These are phyloP conservation scores for Lodderomyces jiufengensis DNA, from an alignment of 1,139 yeast genomes.

Conservation along the genomic window DNA sequence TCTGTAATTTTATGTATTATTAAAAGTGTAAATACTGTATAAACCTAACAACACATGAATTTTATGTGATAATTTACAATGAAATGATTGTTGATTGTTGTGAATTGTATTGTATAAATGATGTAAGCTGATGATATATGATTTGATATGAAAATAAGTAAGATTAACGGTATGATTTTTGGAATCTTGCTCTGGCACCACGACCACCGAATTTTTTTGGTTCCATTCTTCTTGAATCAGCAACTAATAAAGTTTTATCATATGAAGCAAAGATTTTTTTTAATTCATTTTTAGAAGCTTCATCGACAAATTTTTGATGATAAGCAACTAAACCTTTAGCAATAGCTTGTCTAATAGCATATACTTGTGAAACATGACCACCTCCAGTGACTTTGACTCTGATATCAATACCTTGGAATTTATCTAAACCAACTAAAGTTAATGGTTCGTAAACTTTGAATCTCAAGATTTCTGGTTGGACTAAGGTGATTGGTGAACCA, in stretches of 20 bases:
- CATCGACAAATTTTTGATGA: conserved; percentile 99
- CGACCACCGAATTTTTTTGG: conserved; percentile 99
- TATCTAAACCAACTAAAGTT: conserved; percentile 97
- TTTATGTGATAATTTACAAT: conserved; percentile 8
- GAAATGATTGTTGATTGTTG: conserved; percentile 6
- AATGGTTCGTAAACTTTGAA: conserved; percentile 99
- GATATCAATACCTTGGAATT: conserved; percentile 96
- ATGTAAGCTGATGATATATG: conserved; percentile 2
- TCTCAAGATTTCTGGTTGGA: conserved; percentile 98
- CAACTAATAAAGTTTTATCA: conserved; percentile 99
- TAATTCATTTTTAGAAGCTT: conserved; percentile 98
- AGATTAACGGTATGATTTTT: conserved; percentile 98
- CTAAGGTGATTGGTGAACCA: conserved; percentile 99
- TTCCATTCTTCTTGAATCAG: conserved; percentile 99
- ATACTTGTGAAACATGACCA: conserved; percentile 99
- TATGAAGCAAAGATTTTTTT: conserved; percentile 96
- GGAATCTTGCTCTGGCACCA: conserved; percentile 99
- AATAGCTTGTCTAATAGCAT: conserved; percentile 99
- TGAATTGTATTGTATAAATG: conserved; percentile 5
- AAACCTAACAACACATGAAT: conserved; percentile 7
- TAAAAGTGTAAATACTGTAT: conserved; percentile 11
- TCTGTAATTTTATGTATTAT: conserved; percentile 9
- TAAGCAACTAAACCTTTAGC: conserved; percentile 99
- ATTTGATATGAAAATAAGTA: conserved; percentile 8
- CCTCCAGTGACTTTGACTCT: conserved; percentile 99